Base-by-base conservation (phyloP, 148 eudicot genomes). In the Arbutus unedo region DNA sequence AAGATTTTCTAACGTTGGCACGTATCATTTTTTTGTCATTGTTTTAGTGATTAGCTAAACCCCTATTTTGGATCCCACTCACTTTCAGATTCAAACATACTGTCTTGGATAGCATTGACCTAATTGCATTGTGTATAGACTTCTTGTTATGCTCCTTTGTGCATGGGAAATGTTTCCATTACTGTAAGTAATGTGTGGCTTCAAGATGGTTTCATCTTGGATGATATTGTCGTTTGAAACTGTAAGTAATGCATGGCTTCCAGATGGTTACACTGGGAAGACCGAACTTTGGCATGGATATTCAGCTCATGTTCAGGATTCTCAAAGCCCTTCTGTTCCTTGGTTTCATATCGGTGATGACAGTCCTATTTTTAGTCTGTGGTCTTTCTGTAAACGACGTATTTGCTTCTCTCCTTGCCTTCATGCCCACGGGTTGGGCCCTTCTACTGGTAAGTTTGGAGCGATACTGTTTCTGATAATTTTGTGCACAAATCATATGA, bases 211-310 rank as follows among this genome's bases (percentile, higher is more conserved):
- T n/a, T 38, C 38, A 48, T 31, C 15, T 74, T 44, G 45, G 62
- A 80, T 82, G 67, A 83, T 50, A 54, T n/a, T 41, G 80, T 75
- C 80, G 25, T 83, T 4, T 66, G 4, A 66, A 41, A 23, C 16
- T 66, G 4, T 57, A 80, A 78, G 71, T 83, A 82, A 82, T 67
- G 60, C 79, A 31, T 70, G 74, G 81, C 76, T 83, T 71, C 68
- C 91, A 96, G 99, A 86, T 96, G 95, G 92, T 96, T 74, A 94
- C 99, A 3, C 91, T 96, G 95, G 99, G 98, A 41, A 94, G 98
- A 89, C 88, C 98, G 81, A 92, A 91, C 82, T 96, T 96, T 82
- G 93, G 96, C 14, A 94, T 97, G 21, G 99, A 96, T 82, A 94
- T 96, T 84, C 98, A 96, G 95, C 98, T 96, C 14, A 96, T 94